Conservation (phyloP, 225 moss, liverwort and hornwort species). For the Sphagnum contortum region DNA sequence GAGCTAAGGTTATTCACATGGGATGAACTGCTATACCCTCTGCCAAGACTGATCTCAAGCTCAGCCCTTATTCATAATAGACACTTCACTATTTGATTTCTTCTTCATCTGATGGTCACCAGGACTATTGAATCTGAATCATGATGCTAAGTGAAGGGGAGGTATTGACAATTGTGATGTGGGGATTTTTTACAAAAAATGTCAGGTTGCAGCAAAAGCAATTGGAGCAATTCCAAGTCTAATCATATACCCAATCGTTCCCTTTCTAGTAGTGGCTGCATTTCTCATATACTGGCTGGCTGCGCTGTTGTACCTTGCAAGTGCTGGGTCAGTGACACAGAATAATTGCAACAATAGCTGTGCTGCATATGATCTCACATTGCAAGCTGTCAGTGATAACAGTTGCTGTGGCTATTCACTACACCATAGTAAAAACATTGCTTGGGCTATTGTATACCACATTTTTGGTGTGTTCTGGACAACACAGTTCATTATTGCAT, state of each 20-base stretch:
- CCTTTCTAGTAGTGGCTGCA: constrained; percentile 36
- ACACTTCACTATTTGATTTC: too few species aligned
- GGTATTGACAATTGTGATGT: background rate
- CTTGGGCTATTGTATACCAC: constrained; percentile 77
- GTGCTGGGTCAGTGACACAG: constrained; percentile 51
- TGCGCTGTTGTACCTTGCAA: constrained; percentile 65
- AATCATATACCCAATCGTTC: constrained; percentile 70
- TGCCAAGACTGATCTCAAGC: too few species aligned
- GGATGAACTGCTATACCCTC: too few species aligned
- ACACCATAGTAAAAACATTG: constrained; percentile 70
- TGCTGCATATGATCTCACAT: constrained; percentile 57
- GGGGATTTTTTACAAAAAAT: background rate
- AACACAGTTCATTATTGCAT: constrained; percentile 79
- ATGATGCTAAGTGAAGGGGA: background rate
- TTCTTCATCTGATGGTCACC: too few species aligned
- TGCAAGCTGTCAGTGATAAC: constrained; percentile 39
- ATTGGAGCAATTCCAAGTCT: constrained; percentile 86
- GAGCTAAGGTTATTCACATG: too few species aligned
- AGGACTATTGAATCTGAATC: too few species aligned
- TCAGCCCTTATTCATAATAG: too few species aligned
- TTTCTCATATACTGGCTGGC: constrained; percentile 70
- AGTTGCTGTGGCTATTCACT: constrained; percentile 79
- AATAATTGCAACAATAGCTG: constrained; percentile 70
- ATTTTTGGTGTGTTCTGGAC: constrained; percentile 91
- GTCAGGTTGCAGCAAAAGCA: constrained; percentile 79